Base-by-base conservation (phyloP, 2,329 filamentous ascomycete genomes). In the Ophiostoma tasmaniense region DNA sequence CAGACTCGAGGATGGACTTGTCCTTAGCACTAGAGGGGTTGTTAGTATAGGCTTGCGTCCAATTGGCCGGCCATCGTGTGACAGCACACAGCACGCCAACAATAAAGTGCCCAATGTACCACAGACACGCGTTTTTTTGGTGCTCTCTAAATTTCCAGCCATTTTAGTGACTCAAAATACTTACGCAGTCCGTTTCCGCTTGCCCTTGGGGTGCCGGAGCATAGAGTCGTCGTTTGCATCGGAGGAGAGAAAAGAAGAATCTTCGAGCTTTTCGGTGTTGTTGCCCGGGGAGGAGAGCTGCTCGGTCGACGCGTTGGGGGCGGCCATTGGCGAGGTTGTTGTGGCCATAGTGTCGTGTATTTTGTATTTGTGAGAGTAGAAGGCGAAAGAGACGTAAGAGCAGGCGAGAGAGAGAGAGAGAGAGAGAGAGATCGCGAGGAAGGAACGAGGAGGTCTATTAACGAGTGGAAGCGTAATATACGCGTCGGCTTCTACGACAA, bases 1-100 rank as follows among this genome's bases (percentile, higher is more conserved):
- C 92, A 45, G 90, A 85, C 79, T 97, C 94, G 71, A 97, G 88
- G 67, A 96, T 86, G 67, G 89, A 86, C 81, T 97, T 94, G 81
- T 98, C 94, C 79, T 94, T 90, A 55, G 91, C 89, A 76, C 92
- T 96, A 75, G 25, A 25, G 70, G 73, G 64, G 35, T 66, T 52
- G 67, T 65, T 65, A 28, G 35, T 37, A n/a, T 28, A 14, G 5
- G 20, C 14, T 64, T 10, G 8, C 45, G 45, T 52, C 14, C 50
- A 62, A 59, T 67, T 59, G 28, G 33, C 62, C 55, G 13, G 8
- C 22, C 14, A 30, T 30, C 8, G 55, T 61, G 35, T 35, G 55
- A 67, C 64, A 64, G 59, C 22, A 42, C 50, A 14, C 42, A 45
- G 42, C 14, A 20, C 42, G n/a, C 1, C 2, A 22, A 11, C 22